Percentiles rank a stretch among this genome's conserved stretches.
Conservation (phyloP, 78 protist species). For the Dictyostelium firmibasis region DNA sequence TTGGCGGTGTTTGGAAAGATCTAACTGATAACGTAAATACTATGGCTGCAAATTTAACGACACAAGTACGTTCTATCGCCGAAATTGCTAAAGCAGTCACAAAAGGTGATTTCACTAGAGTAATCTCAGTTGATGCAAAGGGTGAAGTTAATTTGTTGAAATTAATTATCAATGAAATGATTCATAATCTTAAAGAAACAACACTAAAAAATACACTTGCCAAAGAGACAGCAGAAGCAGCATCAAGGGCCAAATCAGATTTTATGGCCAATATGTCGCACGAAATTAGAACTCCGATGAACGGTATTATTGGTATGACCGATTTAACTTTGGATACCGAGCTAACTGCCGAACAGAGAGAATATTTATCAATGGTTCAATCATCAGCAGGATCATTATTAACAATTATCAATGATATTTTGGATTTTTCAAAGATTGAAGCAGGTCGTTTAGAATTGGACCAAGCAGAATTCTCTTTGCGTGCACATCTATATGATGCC, state of each 20-base stretch:
- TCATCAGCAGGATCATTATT: constrained; percentile 70
- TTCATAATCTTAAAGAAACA: constrained; percentile 71
- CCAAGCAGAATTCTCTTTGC: constrained; percentile 27
- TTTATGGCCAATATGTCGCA: constrained; percentile 86
- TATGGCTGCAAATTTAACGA: constrained; percentile 83
- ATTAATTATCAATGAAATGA: constrained; percentile 78
- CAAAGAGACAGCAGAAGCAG: constrained; percentile 81
- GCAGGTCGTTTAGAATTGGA: constrained; percentile 81
- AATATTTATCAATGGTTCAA: constrained; percentile 78
- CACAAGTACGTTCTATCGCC: constrained; percentile 78
- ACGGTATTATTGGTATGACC: constrained; percentile 88
- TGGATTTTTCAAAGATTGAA: constrained; percentile 72
- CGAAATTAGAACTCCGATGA: constrained; percentile 90
- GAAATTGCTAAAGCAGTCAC: constrained; percentile 82
- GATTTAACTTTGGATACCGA: constrained; percentile 77
- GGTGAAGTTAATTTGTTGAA: constrained; percentile 79
- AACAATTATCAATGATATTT: constrained; percentile 80
- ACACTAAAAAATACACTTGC: constrained; percentile 64
- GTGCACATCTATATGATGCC: constrained; percentile 59
- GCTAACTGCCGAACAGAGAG: constrained; percentile 74
- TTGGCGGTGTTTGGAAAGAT: constrained; percentile 82
- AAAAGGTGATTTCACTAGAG: constrained; percentile 82
- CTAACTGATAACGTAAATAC: constrained; percentile 83
- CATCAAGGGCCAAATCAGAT: constrained; percentile 78
- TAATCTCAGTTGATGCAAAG: constrained; percentile 79